Percentiles rank a stretch among this genome's conserved stretches.
Evolutionary conservation across 805 yeast species (phyloP).

Genomic region (Tetrapisispora taiwanensis): DNA sequence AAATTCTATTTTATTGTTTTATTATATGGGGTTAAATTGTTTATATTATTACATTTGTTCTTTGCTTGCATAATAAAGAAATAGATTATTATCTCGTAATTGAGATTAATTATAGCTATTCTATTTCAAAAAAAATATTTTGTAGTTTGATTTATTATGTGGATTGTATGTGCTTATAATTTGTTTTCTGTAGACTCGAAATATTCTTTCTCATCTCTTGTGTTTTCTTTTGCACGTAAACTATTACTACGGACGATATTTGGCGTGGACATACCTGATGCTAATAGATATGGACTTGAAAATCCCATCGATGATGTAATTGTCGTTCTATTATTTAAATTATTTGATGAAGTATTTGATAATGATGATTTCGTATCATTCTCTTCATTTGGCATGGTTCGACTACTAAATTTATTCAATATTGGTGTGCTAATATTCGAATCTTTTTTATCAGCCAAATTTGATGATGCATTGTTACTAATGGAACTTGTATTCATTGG

Average conservation of each 20-base stretch:
- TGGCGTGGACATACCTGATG: constrained; percentile 53
- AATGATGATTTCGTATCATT: constrained; percentile 10
- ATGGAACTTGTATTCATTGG: background rate
- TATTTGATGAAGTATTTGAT: constrained; percentile 8
- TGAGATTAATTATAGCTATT: no score
- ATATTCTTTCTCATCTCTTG: no score
- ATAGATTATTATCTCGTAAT: no score
- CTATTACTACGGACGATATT: constrained; percentile 20
- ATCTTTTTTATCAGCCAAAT: background rate
- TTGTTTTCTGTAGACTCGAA: background rate
- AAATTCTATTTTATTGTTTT: no score
- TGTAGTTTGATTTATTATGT: no score
- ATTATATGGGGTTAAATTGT: no score
- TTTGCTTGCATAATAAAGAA: no score
- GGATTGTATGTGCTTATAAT: no score
- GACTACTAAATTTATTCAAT: constrained; percentile 1
- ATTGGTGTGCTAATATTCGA: background rate
- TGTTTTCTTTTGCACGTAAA: constrained; percentile 3
- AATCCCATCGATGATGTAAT: constrained; percentile 35
- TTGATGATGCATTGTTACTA: constrained; percentile 3
- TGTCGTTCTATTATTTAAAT: constrained; percentile 12
- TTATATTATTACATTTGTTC: no score
- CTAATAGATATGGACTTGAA: constrained; percentile 58
- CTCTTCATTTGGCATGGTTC: background rate
- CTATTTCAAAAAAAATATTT: no score